Evolutionary conservation across 169 alveolate species (phyloP).

Genomic region (Miamiensis avidus): DNA sequence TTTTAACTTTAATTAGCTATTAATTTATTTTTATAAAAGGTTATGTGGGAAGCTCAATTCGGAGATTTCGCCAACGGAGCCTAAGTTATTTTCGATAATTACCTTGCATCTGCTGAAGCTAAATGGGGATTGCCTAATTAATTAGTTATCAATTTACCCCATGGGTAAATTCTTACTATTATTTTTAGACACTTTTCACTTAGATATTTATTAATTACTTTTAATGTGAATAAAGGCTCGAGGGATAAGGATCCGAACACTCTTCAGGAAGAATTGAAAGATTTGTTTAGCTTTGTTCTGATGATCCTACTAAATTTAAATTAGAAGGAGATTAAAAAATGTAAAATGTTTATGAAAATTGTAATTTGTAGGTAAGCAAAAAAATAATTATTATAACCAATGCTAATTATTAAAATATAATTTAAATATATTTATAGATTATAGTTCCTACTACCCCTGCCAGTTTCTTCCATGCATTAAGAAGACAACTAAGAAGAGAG

Average conservation of each 20-base stretch:
- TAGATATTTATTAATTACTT: neutral
- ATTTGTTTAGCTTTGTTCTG: constrained; percentile 82
- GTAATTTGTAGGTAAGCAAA: constrained; percentile 38
- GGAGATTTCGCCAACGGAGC: constrained; percentile 98
- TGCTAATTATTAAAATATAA: too few relatives aligned
- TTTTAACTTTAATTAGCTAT: too few relatives aligned
- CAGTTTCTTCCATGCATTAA: constrained; percentile 91
- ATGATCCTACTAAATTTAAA: constrained; percentile 80
- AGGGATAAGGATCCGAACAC: constrained; percentile 98
- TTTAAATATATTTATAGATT: too few relatives aligned
- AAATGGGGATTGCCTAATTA: constrained; percentile 93
- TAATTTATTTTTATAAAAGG: constrained; percentile 2
- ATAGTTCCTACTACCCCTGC: constrained; percentile 82
- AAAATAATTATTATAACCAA: too few relatives aligned
- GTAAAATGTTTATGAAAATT: constrained; percentile 30
- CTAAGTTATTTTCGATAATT: constrained; percentile 93
- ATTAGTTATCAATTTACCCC: constrained; percentile 91
- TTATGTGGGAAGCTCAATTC: constrained; percentile 91
- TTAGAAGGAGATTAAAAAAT: constrained; percentile 64
- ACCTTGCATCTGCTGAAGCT: constrained; percentile 93
- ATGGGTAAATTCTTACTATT: constrained; percentile 67
- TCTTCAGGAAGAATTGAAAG: constrained; percentile 89
- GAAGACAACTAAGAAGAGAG: constrained; percentile 92
- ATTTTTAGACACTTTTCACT: neutral
- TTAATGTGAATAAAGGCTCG: constrained; percentile 55